phyloP scores from a whole-genome alignment of 2,329 filamentous ascomycete genomes.

The Exserohilum turcica region DNA sequence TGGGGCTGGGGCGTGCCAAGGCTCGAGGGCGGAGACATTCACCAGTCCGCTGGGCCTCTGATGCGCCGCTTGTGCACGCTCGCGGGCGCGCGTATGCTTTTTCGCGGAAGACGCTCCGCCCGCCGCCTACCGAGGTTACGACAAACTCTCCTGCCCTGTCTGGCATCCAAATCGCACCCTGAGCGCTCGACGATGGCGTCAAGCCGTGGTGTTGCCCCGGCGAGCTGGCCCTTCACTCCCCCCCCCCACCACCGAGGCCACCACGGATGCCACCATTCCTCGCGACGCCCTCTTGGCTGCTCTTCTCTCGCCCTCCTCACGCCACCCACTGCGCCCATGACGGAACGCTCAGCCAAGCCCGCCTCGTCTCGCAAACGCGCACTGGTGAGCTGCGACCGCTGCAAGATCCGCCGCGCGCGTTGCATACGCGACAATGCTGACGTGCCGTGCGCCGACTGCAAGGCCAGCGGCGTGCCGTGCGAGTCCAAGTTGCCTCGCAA shows the following conservation, averaged over 20 bases:
- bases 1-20: not conserved
- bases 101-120: conserved; percentile 11
- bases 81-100: conserved; percentile 6
- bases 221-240: conserved; percentile 3
- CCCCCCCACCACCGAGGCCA: conserved; percentile 1
- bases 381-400: conserved; percentile 40
- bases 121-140: conserved; percentile 1
- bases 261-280: no score
- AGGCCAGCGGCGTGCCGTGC: conserved; percentile 48
- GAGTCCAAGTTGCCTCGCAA: conserved; percentile 53
- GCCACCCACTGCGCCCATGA: conserved; percentile 2
- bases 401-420: conserved; percentile 36
- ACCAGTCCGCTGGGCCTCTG: conserved; percentile 1
- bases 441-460: conserved; percentile 48
- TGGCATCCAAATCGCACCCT: not conserved
- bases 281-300: conserved; percentile 1
- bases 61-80: not conserved
- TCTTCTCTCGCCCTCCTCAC: not conserved
- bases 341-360: conserved; percentile 22
- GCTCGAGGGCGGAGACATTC: not conserved
- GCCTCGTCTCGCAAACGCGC: conserved; percentile 35
- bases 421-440: conserved; percentile 37
- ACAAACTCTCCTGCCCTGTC: conserved; percentile 2
- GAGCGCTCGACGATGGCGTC: not conserved
- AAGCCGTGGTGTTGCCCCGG: not conserved